Base-by-base conservation (phyloP, 495 filamentous ascomycete genomes). In the Podospora fimiseda region DNA sequence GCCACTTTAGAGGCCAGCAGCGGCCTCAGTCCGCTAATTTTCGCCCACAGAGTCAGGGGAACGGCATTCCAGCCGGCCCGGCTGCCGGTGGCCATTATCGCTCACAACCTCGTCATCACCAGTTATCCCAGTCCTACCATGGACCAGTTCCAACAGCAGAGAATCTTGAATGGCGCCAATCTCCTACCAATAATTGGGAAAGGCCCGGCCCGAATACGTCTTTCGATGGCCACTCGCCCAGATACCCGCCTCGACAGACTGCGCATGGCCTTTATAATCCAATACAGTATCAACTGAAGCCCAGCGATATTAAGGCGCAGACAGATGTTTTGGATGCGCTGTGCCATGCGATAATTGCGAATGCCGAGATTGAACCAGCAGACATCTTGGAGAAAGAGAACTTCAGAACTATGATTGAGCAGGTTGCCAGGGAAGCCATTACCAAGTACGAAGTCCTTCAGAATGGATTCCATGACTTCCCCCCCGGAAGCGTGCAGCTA, bases 381-480 rank as follows among this genome's bases (percentile, higher is more conserved):
- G 87, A 90, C 58, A 71, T 78, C 22, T 56, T 67, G 5, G 74
- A 80, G 51, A 90, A 88, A 57, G 82, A 89, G 60, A 58, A 54
- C 0, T 84, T 90, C 53, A 74, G 86, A 50, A 39, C 52, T 42
- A 58, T 59, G 15, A 74, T 91, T 6, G 81, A 87, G 57, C 47
- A 63, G 9, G 68, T 83, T 20, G 82, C 81, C 45, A 74, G 74
- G 42, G 64, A 75, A 38, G 75, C 74, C 15, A 76, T 88, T 38
- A 58, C 64, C 9, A 62, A 71, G 15, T 69, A 77, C 48, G 80
- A 85, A 51, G 53, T 54, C 5, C 63, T 70, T 19, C 24, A 60
- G 5, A 65, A 69, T n/a, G 55, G 62, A 19, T 24, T 55, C 3
- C 22, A 24, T 0, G 46, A 51, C 20, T 81, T 86, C 53, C 69